Evolutionary conservation across 768 basidiomycete species (phyloP).

Genomic region (Pulveroboletus frians): DNA sequence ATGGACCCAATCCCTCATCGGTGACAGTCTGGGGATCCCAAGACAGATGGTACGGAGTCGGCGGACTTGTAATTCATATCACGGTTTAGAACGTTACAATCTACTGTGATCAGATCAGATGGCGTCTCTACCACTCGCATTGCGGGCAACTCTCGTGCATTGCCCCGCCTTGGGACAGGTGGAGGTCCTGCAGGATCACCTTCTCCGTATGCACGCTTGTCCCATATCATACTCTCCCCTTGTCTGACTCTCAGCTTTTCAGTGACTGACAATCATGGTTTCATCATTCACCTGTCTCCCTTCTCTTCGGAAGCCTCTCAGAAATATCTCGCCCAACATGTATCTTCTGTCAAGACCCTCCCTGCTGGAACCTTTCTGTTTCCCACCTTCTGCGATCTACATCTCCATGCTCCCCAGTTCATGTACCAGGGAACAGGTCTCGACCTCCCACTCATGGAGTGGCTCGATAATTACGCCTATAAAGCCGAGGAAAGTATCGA

Average conservation of each 20-base stretch:
- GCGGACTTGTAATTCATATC: too few relatives aligned
- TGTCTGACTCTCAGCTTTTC: conserved; percentile 1
- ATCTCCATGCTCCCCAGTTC: conserved; percentile 87
- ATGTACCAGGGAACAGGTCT: conserved; percentile 84
- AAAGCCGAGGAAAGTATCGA: conserved; percentile 78
- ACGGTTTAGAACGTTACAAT: too few relatives aligned
- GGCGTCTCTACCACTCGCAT: conserved; percentile 10
- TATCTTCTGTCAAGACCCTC: conserved; percentile 28
- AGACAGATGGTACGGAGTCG: too few relatives aligned
- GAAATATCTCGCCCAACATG: conserved; percentile 24
- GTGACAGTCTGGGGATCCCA: too few relatives aligned
- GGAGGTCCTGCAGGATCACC: conserved; percentile 50
- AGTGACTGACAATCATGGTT: conserved; percentile 39
- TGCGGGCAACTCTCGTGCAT: conserved; percentile 56
- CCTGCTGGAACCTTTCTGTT: conserved; percentile 59
- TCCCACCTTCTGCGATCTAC: conserved; percentile 80
- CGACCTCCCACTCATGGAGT: conserved; percentile 78
- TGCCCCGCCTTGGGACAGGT: conserved; percentile 49
- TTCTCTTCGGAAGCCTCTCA: conserved; percentile 34
- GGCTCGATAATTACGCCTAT: conserved; percentile 80
- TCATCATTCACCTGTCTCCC: conserved; percentile 48
- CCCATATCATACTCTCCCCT: neutral
- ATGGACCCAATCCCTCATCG: too few relatives aligned
- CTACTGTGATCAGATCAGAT: neutral
- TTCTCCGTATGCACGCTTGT: conserved; percentile 39